Evolutionary conservation across 805 yeast genomes (phyloP).

Genomic region (Sugiyamaella americana): DNA sequence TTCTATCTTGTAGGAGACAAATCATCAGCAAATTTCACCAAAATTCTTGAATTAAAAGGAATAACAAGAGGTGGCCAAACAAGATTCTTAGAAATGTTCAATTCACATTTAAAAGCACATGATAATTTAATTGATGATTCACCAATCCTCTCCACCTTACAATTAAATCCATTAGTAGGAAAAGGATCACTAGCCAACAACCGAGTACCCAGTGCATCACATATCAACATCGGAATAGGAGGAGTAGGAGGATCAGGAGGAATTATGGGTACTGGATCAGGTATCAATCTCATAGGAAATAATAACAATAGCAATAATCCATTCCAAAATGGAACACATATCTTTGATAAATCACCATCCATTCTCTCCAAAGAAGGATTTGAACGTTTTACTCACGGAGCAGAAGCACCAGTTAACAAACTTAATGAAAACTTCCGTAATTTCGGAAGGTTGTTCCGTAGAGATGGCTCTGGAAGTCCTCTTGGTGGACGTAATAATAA

Average conservation of each 20-base stretch:
- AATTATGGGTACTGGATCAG: not conserved
- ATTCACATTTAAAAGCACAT: conserved; percentile 34
- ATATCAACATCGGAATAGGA: not conserved
- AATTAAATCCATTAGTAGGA: not conserved
- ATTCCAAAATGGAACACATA: conserved; percentile 7
- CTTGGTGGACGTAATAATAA: not conserved
- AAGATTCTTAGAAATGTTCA: conserved; percentile 37
- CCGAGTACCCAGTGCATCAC: not conserved
- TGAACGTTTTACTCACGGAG: conserved; percentile 34
- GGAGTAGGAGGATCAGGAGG: not conserved
- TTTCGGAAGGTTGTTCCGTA: conserved; percentile 53
- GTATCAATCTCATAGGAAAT: not conserved
- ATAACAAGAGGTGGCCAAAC: conserved; percentile 37
- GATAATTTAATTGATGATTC: conserved; percentile 30
- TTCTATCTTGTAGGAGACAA: conserved; percentile 62
- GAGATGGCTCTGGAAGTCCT: conserved; percentile 26
- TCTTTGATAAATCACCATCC: conserved; percentile 6
- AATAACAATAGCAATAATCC: not conserved
- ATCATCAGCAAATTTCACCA: conserved; percentile 54
- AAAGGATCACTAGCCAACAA: not conserved
- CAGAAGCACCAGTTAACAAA: conserved; percentile 58
- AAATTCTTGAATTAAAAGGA: conserved; percentile 60
- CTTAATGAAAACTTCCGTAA: conserved; percentile 60
- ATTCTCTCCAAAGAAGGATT: conserved; percentile 21
- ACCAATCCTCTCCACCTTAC: conserved; percentile 20